Evolutionary conservation across 2,329 filamentous ascomycete genomes (phyloP), one percentile per base, ranked within the genome.

Genomic region (Cladosporium sp.): DNA sequence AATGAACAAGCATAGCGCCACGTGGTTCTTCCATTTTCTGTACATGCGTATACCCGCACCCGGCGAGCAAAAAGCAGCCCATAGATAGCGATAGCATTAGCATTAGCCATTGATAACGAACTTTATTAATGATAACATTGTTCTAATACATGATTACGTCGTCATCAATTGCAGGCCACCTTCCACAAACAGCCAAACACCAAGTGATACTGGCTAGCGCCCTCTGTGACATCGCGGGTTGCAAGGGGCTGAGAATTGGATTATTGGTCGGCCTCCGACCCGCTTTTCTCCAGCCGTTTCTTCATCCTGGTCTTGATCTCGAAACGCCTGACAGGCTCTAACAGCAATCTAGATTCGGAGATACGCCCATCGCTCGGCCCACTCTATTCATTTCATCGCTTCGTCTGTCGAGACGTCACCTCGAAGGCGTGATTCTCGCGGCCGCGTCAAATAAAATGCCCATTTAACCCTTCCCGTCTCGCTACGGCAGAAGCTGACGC

Each of bases 31-130:
- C 41, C 32, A 14, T 24, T 38, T 62, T 21, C n/a, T 62, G 30
- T 30, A 62, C 24, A 52, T 62, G 59, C 59, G 47, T 47, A 52
- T 62, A 52, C 59, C 59, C 59, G 59, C 59, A n/a, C 14, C 30
- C 5, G 30, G 44, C 44, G 6, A 24, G 47, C 59, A 49, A 62
- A 26, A 38, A 38, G 59, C 59, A 28, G 28, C 59, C 59, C 5
- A 52, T 38, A 52, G 59, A 54, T 41, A 52, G n/a, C 34, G 26
- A 32, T 47, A 58, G 55, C 34, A 32, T 49, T n/a, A 51, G 59
- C 59, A 59, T 59, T 59, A 44, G 18, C 59, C 30, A 59, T 44
- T 57, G n/a, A n/a, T 52, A 52, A 58, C 55, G 55, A 58, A 34
- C 6, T 28, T 2, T 38, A 38, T 36, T 41, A 38, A 38, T 38